Evolutionary conservation across 768 basidiomycete species (phyloP).

Genomic region (Hericium rajendrae): DNA sequence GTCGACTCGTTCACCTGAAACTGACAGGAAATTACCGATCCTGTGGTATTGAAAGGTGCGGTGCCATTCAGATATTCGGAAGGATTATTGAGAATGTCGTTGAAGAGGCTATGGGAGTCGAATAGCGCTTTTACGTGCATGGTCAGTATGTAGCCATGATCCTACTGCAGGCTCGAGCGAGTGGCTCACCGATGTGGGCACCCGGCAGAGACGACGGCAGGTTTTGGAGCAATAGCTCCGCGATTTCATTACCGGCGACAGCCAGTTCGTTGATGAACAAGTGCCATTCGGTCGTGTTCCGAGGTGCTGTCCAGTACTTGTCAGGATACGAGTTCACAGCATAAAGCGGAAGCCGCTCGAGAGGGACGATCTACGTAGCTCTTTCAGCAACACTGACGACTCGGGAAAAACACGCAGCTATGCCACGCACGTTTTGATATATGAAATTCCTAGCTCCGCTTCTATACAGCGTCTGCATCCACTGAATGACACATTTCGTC

Average conservation of each 20-base stretch:
- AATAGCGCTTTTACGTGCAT: not conserved
- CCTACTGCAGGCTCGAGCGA: not conserved
- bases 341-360: conserved; percentile 23
- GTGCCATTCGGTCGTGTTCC: conserved; percentile 27
- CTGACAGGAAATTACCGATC: conserved; percentile 39
- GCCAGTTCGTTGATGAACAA: conserved; percentile 25
- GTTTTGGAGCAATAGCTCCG: conserved; percentile 17
- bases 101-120: not conserved
- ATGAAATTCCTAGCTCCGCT: conserved; percentile 58
- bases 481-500: conserved; percentile 46
- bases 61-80: not conserved
- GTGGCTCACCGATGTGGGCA: conserved; percentile 45
- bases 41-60: conserved; percentile 23
- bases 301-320: conserved; percentile 22
- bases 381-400: not conserved
- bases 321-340: conserved; percentile 23
- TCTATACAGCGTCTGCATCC: conserved; percentile 45
- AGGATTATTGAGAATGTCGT: not conserved
- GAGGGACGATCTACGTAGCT: conserved; percentile 25
- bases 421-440: conserved; percentile 49
- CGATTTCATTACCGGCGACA: conserved; percentile 21
- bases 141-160: too few relatives aligned
- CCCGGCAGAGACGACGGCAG: conserved; percentile 22
- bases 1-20: conserved; percentile 26
- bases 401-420: not conserved